Base-by-base conservation (phyloP, 352 stramenopile genomes). In the Globisporangium middletonii region DNA sequence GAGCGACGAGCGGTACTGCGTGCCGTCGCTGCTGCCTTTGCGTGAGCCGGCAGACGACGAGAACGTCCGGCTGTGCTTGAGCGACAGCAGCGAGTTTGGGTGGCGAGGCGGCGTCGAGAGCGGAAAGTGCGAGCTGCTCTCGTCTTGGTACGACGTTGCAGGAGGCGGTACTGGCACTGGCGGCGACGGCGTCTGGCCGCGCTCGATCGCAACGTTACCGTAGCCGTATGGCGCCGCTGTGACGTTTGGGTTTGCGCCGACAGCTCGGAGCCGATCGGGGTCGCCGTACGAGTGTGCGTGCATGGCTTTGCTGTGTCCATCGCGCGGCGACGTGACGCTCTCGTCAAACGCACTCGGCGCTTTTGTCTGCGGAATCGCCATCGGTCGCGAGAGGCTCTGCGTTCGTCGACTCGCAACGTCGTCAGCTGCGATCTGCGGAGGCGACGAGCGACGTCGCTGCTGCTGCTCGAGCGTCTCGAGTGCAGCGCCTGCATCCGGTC, bases 241-340 rank as follows among this genome's bases (percentile, higher is more conserved):
- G 8, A 92, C 79, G 45, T 92, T 88, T 9, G 78, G 76, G 56
- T 92, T 84, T 1, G 70, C 57, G 9, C 61, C 63, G 13, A 84
- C 57, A 13, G 58, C 60, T 35, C 77, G 71, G 30, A 89, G 49
- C 41, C 68, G 67, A 26, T 78, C 65, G 0, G 84, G 76, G 35
- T 88, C 76, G 49, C 70, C 83, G 43, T 88, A 91, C 11, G 83
- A 93, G 50, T 90, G 83, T 1, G 80, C 71, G 28, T 89, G 80
- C 23, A 86, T 68, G 5, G 66, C 56, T 37, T 81, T 79, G 3
- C 50, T 58, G 8, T 28, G 16, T 27, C 60, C 58, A 5, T 51
- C 65, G 16, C 70, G 64, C 13, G 61, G 55, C 27, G 51, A 50
- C n/a, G 27, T 47, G 35, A 53, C 43, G 19, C 51, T 64, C 8